phyloP scores from a whole-genome alignment of 345 rosid genomes.

The Theobroma cacao region DNA sequence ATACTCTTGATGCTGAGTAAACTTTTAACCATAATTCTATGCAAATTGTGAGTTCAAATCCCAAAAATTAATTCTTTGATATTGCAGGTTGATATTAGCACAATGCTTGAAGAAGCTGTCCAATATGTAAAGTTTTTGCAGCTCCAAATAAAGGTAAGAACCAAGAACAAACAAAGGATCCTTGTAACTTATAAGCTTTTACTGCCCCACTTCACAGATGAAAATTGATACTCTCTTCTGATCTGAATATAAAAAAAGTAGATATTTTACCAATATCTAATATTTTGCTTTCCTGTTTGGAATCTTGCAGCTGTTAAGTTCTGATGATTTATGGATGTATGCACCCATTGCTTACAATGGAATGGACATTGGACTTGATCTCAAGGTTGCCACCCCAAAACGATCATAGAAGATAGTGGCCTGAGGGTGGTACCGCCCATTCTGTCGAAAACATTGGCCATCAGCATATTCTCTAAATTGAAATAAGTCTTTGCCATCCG shows the following conservation, averaged over 20 bases:
- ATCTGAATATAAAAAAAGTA: no score
- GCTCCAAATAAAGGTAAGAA: conserved; percentile 74
- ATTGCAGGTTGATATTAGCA: conserved; percentile 81
- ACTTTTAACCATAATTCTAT: background rate
- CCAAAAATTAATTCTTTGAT: conserved; percentile 1
- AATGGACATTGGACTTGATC: conserved; percentile 65
- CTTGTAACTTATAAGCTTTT: background rate
- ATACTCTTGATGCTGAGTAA: background rate
- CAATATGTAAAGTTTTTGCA: conserved; percentile 84
- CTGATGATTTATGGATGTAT: conserved; percentile 91
- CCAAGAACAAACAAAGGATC: background rate
- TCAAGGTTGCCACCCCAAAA: conserved; percentile 31
- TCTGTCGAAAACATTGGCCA: conserved; percentile 9
- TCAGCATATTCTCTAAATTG: conserved; percentile 3
- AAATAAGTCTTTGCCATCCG: conserved; percentile 17
- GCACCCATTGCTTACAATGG: conserved; percentile 91
- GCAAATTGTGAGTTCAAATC: background rate
- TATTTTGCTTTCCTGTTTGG: background rate
- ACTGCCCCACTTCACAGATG: background rate
- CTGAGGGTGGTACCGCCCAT: background rate
- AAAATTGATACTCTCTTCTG: background rate
- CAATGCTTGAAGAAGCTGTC: conserved; percentile 97
- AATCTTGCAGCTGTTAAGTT: conserved; percentile 63
- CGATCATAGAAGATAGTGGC: conserved; percentile 12
- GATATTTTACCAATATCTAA: background rate